These are phyloP conservation scores for Lentinus tigrinus DNA, from an alignment of 768 basidiomycete species.

Conservation along the genomic window DNA sequence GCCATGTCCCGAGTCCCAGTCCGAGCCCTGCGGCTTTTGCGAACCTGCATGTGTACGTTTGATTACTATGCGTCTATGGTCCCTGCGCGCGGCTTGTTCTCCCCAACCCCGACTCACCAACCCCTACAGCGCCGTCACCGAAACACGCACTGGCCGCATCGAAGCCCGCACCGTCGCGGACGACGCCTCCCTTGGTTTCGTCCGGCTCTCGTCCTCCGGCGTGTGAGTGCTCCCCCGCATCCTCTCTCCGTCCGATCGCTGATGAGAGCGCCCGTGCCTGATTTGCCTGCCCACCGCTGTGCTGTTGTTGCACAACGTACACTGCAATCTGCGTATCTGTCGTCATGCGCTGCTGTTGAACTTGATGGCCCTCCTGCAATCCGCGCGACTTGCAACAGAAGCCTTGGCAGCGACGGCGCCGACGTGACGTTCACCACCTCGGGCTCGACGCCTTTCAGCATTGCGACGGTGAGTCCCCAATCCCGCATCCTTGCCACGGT, in stretches of 20 bases:
- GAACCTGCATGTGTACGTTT: background rate
- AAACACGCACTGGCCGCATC: conserved; percentile 2
- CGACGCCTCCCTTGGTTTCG: conserved; percentile 1
- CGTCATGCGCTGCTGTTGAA: conserved; percentile 1
- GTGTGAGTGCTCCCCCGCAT: conserved; percentile 10
- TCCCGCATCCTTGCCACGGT: background rate
- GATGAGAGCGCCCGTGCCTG: conserved; percentile 7
- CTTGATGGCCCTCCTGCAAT: background rate
- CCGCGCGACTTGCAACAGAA: background rate
- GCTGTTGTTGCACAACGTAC: background rate
- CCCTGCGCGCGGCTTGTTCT: no score
- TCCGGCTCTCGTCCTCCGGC: conserved; percentile 11
- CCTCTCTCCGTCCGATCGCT: conserved; percentile 4
- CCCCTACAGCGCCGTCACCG: background rate
- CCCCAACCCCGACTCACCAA: background rate
- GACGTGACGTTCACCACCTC: conserved; percentile 7
- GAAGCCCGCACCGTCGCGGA: conserved; percentile 2
- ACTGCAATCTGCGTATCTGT: background rate
- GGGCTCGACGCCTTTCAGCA: conserved; percentile 7
- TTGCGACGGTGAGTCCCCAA: background rate
- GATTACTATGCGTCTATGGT: background rate
- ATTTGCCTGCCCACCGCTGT: background rate
- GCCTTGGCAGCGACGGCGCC: background rate
- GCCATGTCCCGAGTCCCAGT: conserved; percentile 10
- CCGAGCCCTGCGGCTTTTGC: conserved; percentile 2